Evolutionary conservation across 1,284 basidiomycete genomes (phyloP), one percentile per base, ranked within the genome.

Genomic region (Cutaneotrichosporon cutaneum): DNA sequence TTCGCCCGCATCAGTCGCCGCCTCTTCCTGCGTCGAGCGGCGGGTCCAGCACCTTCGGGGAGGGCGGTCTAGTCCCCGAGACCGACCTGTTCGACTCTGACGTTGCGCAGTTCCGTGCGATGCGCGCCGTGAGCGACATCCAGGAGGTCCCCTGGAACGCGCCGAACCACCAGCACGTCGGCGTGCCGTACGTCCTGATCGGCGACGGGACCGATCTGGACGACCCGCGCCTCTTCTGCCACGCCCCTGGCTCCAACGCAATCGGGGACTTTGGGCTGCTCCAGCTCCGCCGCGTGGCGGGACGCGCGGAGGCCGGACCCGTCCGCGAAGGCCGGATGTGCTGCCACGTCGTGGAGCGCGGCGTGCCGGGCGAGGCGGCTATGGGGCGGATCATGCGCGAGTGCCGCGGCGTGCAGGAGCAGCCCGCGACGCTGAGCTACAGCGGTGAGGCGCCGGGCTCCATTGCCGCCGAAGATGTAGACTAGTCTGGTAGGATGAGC

Each of bases 261-360:
- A 27, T 58, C 10, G 56, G 56, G 24, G 56, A 58, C 47, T 50
- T 58, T 36, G 36, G 56, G 21, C 13, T 58, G 13, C 47, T 58
- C 22, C 56, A 58, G 18, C 35, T 58, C 26, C 56, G 56, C 11
- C 45, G 56, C 3, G 35, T 58, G 6, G 56, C 56, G 9, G 56
- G 47, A 11, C 56, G 56, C 22, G 47, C 30, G 1, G 47, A 22
- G 30, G 55, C 14, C 22, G 35, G 11, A 1, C 33, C 30, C 2
- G 56, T 36, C 21, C 21, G 22, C 30, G 56, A 58, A 42, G 33
- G 47, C 11, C 44, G 47, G n/a, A 44, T 58, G 33, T 58, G 56
- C 35, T 47, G 24, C 30, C 56, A 58, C 24, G 21, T 16, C 6
- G 56, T 58, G 3, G 16, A 21, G 8, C 24, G 45, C 33, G 45